A percentile compares a stretch with the other conserved stretches of the same genome.
Evolutionary conservation across 2,329 filamentous ascomycete genomes (phyloP).

Genomic region (Venturia nashicola): DNA sequence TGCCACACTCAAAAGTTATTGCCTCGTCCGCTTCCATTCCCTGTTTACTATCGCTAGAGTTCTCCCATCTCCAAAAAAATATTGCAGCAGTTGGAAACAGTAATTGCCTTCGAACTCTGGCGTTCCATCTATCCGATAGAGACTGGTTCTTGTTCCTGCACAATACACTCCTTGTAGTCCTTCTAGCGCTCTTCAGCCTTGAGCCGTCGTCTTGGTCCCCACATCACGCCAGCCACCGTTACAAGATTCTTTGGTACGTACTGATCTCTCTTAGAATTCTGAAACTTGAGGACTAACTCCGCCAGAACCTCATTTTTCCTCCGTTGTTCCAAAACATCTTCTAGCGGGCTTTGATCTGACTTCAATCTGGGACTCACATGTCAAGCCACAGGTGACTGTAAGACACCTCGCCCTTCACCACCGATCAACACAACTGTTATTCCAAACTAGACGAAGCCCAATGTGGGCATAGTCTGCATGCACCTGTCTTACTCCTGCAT

Average conservation of each 20-base stretch:
- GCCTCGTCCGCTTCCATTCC: constrained; percentile 3
- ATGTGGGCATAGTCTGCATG: neutral
- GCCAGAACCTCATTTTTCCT: neutral
- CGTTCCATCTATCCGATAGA: neutral
- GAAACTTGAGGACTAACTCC: neutral
- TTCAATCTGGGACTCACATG: neutral
- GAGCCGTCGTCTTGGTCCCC: neutral
- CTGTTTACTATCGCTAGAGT: constrained; percentile 6
- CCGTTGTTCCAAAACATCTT: neutral
- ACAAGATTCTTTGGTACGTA: neutral
- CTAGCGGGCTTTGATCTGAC: neutral
- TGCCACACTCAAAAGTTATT: constrained; percentile 7
- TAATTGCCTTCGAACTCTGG: neutral
- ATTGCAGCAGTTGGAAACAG: neutral
- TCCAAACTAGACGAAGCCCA: neutral
- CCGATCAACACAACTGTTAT: neutral
- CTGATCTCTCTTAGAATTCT: neutral
- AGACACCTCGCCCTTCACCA: neutral
- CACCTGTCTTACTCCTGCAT: neutral
- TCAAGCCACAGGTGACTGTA: neutral
- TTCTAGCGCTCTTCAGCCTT: constrained; percentile 2
- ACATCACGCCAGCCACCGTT: neutral
- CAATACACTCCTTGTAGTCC: neutral
- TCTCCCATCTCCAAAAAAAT: neutral
- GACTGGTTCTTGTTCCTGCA: neutral